phyloP scores from a whole-genome alignment of 2,329 filamentous ascomycete species.

The Venturia carpophila region DNA sequence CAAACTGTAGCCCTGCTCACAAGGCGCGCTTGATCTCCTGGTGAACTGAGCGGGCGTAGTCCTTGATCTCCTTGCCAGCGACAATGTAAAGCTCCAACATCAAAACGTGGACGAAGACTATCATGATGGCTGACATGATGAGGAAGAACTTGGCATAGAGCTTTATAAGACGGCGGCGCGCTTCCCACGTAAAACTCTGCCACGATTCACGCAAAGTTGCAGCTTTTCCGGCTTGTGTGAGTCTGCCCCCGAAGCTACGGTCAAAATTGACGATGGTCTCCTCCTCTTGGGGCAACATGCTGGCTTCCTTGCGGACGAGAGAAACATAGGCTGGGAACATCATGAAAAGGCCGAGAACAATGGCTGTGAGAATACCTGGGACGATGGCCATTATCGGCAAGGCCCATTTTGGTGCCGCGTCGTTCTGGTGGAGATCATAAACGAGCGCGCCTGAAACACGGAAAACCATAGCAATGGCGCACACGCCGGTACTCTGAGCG shows the following conservation, averaged over 20 bases:
- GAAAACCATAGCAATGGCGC: background rate
- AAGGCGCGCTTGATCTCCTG: conserved; percentile 6
- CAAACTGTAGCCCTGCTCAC: background rate
- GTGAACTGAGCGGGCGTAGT: conserved; percentile 5
- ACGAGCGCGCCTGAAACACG: background rate
- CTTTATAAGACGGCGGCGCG: conserved; percentile 65
- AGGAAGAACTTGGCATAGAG: conserved; percentile 65
- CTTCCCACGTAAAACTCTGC: conserved; percentile 65
- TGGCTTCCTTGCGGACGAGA: conserved; percentile 77
- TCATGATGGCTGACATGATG: conserved; percentile 31
- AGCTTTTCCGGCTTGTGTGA: conserved; percentile 45
- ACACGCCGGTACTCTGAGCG: conserved; percentile 9
- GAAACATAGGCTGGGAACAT: conserved; percentile 60
- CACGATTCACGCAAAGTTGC: conserved; percentile 72
- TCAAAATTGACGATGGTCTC: conserved; percentile 87
- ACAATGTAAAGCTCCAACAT: conserved; percentile 13
- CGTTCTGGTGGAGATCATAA: conserved; percentile 2
- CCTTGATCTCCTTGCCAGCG: background rate
- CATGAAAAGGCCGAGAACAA: conserved; percentile 33
- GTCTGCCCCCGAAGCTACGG: conserved; percentile 68
- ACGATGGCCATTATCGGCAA: conserved; percentile 36
- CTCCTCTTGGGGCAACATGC: conserved; percentile 70
- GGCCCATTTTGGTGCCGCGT: conserved; percentile 21
- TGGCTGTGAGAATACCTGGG: conserved; percentile 30
- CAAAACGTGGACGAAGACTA: conserved; percentile 9